phyloP scores from a whole-genome alignment of 2,329 filamentous ascomycete species.

The Apiospora kogelbergensis region DNA sequence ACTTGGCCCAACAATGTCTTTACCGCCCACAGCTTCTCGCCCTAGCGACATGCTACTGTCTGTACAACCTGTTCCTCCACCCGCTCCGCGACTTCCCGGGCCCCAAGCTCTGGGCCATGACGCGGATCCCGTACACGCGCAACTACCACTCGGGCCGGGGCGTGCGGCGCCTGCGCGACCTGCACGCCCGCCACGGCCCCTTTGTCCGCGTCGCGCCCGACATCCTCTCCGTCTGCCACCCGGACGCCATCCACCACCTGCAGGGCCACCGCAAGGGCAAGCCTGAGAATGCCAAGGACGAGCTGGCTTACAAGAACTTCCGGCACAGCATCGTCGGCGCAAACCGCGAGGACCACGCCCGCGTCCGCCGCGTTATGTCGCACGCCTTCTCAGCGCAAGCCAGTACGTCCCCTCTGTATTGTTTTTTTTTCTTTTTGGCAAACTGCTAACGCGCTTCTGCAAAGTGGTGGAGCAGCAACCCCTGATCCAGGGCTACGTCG shows the following conservation, averaged over 20 bases:
- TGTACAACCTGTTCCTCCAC: conserved; percentile 14
- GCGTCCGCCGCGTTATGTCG: conserved; percentile 15
- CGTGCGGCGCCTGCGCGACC: background rate
- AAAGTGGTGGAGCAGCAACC: conserved; percentile 21
- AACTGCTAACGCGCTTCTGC: no score
- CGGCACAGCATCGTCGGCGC: conserved; percentile 29
- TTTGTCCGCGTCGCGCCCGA: conserved; percentile 13
- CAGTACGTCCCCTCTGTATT: background rate
- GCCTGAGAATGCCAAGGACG: conserved; percentile 26
- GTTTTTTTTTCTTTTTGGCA: background rate
- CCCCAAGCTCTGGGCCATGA: conserved; percentile 10
- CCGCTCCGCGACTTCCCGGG: conserved; percentile 11
- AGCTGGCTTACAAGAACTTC: conserved; percentile 18
- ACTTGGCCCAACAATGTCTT: no score
- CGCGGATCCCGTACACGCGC: conserved; percentile 5
- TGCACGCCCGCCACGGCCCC: conserved; percentile 11
- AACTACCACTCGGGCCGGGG: background rate
- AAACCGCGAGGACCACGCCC: conserved; percentile 19
- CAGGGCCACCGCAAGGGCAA: conserved; percentile 22
- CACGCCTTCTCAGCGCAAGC: conserved; percentile 20
- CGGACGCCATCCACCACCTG: conserved; percentile 33
- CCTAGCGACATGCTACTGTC: background rate
- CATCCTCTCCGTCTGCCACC: conserved; percentile 34
- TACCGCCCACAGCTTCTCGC: background rate
- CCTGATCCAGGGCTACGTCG: conserved; percentile 20